These are phyloP conservation scores for Chlorella sp. DNA, from an alignment of 139 green algal genomes.

Conservation along the genomic window DNA sequence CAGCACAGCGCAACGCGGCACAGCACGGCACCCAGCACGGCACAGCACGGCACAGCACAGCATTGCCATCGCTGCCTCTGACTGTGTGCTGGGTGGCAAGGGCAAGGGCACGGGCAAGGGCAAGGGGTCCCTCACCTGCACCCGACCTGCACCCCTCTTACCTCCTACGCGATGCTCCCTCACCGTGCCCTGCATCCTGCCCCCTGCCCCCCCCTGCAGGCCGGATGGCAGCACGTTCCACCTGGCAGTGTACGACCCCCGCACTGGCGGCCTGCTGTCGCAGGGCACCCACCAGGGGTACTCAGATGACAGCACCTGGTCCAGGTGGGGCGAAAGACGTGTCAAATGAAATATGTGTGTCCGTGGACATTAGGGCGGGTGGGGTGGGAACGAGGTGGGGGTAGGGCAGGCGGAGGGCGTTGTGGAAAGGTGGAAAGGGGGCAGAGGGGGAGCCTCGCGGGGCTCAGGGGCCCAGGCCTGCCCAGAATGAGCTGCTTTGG, in stretches of 20 bases:
- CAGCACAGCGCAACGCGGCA: no score
- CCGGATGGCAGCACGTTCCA: not conserved
- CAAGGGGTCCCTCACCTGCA: not conserved
- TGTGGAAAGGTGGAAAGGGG: no score
- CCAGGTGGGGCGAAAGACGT: not conserved
- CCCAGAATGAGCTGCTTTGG: no score
- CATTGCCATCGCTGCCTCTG: not conserved
- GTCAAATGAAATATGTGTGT: not conserved
- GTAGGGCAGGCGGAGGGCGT: no score
- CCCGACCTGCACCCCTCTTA: not conserved
- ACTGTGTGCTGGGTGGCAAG: not conserved
- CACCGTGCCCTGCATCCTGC: not conserved
- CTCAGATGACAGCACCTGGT: not conserved
- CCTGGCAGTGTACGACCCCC: not conserved
- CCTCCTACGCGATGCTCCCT: not conserved
- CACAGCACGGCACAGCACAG: not conserved
- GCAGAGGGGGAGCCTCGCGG: no score
- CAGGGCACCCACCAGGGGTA: not conserved
- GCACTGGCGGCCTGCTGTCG: not conserved
- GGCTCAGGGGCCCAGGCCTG: no score
- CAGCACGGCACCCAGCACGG: no score
- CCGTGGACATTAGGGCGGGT: no score
- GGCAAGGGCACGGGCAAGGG: not conserved
- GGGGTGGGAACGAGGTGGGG: no score
- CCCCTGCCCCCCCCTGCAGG: not conserved